Evolutionary conservation across 768 basidiomycete species (phyloP).

Genomic region (Collybia sp.): DNA sequence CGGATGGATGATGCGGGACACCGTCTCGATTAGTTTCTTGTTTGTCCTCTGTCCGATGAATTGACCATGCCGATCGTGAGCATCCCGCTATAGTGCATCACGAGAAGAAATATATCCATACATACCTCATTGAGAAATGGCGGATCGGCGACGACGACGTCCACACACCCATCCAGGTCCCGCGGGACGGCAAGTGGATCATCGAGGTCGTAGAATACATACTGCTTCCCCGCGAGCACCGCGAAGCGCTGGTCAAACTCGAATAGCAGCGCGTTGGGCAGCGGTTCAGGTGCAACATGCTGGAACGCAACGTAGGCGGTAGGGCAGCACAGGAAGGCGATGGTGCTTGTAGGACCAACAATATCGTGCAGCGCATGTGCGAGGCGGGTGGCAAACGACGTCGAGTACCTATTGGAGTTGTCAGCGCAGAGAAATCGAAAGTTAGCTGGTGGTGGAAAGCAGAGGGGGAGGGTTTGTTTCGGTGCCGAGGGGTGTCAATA

Average conservation of each 20-base stretch:
- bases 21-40: slow-evolving; percentile 27
- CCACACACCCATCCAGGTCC: slow-evolving; percentile 23
- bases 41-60: slow-evolving; percentile 30
- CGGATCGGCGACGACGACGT: slow-evolving; percentile 38
- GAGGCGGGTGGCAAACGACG: slow-evolving; percentile 32
- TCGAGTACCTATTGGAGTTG: slow-evolving; percentile 32
- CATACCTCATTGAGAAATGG: slow-evolving; percentile 42
- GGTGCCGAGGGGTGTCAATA: neutral
- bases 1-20: slow-evolving; percentile 35
- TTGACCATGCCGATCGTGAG: neutral
- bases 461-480: slow-evolving; percentile 11
- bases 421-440: no score
- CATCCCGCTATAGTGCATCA: no score
- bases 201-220: slow-evolving; percentile 39
- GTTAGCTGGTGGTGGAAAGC: neutral
- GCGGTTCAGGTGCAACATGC: slow-evolving; percentile 21
- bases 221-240: slow-evolving; percentile 32
- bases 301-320: slow-evolving; percentile 46
- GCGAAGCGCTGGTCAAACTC: slow-evolving; percentile 39
- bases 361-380: slow-evolving; percentile 26
- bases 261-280: slow-evolving; percentile 28
- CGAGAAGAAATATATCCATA: slow-evolving; percentile 1
- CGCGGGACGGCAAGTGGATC: slow-evolving; percentile 35
- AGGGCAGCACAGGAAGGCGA: slow-evolving; percentile 43
- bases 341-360: slow-evolving; percentile 23